Conservation (phyloP, 192 early-diverging fungal species). For the Allomyces javanicus region DNA sequence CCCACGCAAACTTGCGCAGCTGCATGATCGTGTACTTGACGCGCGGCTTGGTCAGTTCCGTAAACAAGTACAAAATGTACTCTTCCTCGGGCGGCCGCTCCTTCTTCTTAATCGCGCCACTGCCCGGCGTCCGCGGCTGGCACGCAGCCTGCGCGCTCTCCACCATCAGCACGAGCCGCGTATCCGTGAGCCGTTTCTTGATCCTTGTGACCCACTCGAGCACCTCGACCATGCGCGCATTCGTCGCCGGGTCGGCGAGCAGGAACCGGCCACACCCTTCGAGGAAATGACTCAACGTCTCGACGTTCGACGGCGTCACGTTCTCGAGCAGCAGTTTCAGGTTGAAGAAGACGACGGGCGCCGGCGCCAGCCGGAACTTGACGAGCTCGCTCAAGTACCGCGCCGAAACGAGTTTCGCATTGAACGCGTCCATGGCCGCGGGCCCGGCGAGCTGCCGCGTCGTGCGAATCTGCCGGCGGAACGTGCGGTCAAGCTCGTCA, state of each 20-base stretch:
- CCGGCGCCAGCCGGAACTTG: slow-evolving; percentile 75
- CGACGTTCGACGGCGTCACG: slow-evolving; percentile 65
- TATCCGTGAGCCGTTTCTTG: slow-evolving; percentile 33
- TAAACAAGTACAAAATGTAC: slow-evolving; percentile 69
- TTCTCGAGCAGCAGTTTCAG: slow-evolving; percentile 72
- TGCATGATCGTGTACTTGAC: slow-evolving; percentile 36
- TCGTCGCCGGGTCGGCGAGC: slow-evolving; percentile 53
- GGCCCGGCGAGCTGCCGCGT: neutral
- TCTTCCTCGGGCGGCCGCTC: slow-evolving; percentile 60
- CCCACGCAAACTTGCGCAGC: slow-evolving; percentile 79
- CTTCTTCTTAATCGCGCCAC: slow-evolving; percentile 37
- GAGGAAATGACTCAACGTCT: slow-evolving; percentile 59
- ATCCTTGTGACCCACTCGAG: slow-evolving; percentile 24
- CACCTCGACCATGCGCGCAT: slow-evolving; percentile 57
- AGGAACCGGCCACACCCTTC: slow-evolving; percentile 82
- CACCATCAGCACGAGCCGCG: slow-evolving; percentile 62
- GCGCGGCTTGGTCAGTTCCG: slow-evolving; percentile 52
- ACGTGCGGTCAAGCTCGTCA: neutral
- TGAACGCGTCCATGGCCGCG: slow-evolving; percentile 12
- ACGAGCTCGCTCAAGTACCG: slow-evolving; percentile 77
- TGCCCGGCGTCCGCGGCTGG: slow-evolving; percentile 63
- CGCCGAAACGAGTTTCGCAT: slow-evolving; percentile 31
- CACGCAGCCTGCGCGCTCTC: slow-evolving; percentile 58
- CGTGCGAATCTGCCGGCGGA: neutral
- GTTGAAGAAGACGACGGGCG: slow-evolving; percentile 62